Percentiles rank a stretch among this genome's conserved stretches.
These are phyloP conservation scores for Aspergillus eucalypticola DNA, from an alignment of 2,329 filamentous ascomycete species.

Conservation along the genomic window DNA sequence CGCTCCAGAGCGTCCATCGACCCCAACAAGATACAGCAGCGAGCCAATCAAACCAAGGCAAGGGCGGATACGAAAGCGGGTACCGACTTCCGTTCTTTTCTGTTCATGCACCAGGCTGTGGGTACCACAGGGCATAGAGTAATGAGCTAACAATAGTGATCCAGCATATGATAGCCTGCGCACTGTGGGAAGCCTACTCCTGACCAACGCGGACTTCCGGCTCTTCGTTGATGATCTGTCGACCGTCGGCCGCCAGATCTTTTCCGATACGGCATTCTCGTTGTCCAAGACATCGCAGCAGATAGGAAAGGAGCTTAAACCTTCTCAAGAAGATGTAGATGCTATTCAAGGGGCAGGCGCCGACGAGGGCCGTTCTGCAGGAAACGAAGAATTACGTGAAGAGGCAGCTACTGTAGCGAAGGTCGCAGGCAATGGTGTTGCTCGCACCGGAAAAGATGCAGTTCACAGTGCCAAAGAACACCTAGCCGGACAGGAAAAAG, in stretches of 20 bases:
- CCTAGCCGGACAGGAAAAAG: slow-evolving; percentile 68
- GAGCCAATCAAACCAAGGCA: slow-evolving; percentile 63
- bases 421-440: slow-evolving; percentile 38
- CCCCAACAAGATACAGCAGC: slow-evolving; percentile 61
- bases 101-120: neutral
- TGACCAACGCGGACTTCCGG: slow-evolving; percentile 89
- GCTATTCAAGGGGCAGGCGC: slow-evolving; percentile 49
- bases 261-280: slow-evolving; percentile 80
- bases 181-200: slow-evolving; percentile 78
- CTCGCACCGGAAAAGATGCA: slow-evolving; percentile 56
- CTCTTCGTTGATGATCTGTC: slow-evolving; percentile 79
- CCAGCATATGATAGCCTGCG: slow-evolving; percentile 76
- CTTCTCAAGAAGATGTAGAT: slow-evolving; percentile 62
- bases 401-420: slow-evolving; percentile 57
- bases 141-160: slow-evolving; percentile 9
- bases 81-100: slow-evolving; percentile 32
- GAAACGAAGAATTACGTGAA: slow-evolving; percentile 62
- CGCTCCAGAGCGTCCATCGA: slow-evolving; percentile 73
- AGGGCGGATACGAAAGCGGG: slow-evolving; percentile 72
- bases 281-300: slow-evolving; percentile 74
- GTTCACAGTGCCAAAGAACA: slow-evolving; percentile 73
- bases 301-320: slow-evolving; percentile 71
- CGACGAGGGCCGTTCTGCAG: slow-evolving; percentile 53
- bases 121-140: neutral
- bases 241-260: slow-evolving; percentile 77